Evolutionary conservation across 257 asterid genomes (phyloP).

Genomic region (Cruciata laevipes): DNA sequence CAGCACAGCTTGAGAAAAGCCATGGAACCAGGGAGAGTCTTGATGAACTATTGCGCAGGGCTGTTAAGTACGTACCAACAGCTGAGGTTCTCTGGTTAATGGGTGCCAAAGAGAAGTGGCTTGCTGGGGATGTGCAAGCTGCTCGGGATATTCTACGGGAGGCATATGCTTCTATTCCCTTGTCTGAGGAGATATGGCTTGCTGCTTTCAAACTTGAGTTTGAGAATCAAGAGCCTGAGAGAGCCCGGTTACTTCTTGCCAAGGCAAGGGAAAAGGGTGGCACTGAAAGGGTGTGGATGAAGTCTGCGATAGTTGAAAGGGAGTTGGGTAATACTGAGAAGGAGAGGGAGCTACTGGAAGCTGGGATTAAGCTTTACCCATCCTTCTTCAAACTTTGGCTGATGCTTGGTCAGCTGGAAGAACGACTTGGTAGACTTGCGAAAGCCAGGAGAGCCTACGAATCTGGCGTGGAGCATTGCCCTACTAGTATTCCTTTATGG

Average conservation of each 20-base stretch:
- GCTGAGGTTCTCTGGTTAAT: conserved; percentile 91
- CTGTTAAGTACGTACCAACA: conserved; percentile 80
- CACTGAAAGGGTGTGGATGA: conserved; percentile 96
- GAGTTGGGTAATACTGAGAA: conserved; percentile 67
- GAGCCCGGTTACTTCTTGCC: conserved; percentile 84
- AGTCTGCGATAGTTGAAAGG: conserved; percentile 89
- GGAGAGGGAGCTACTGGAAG: conserved; percentile 73
- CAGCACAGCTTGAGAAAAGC: conserved; percentile 95
- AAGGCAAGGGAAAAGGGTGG: conserved; percentile 92
- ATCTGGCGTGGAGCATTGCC: conserved; percentile 62
- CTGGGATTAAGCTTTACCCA: conserved; percentile 67
- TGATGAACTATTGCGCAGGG: conserved; percentile 71
- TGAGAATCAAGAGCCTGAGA: conserved; percentile 87
- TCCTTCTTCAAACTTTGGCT: conserved; percentile 79
- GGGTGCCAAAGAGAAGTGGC: conserved; percentile 99
- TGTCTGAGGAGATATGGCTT: conserved; percentile 94
- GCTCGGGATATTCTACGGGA: conserved; percentile 90
- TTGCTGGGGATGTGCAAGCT: conserved; percentile 92
- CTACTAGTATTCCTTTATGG: conserved; percentile 66
- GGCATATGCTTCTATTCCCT: conserved; percentile 95
- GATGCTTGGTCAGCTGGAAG: conserved; percentile 92
- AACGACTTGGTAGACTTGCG: conserved; percentile 52
- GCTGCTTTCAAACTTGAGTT: conserved; percentile 98
- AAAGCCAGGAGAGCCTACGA: conserved; percentile 61
- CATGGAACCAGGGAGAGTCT: conserved; percentile 85